Evolutionary conservation across 1,284 basidiomycete species (phyloP), one percentile per base, ranked within the genome.

Genomic region (Jaminaea rosea): DNA sequence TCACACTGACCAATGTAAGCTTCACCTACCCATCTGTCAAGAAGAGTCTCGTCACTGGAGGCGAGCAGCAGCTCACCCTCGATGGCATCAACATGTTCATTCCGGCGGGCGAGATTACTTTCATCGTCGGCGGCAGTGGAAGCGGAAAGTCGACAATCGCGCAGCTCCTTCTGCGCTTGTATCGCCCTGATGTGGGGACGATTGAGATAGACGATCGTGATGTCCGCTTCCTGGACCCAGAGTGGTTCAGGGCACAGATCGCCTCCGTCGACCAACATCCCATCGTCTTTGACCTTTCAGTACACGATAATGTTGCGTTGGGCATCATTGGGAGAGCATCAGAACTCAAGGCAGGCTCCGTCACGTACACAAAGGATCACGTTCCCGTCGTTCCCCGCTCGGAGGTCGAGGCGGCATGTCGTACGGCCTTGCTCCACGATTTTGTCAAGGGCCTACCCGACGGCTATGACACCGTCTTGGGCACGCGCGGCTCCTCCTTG

Each of bases 141-240:
- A 87, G 84, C 1, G 91, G 92, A 34, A 97, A 98, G 77, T 87
- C 84, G n/a, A 96, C 90, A 0, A 80, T 96, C 55, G 87, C 87
- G 0, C 82, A 85, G 52, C 80, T 94, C 1, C 79, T 97, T 0
- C 79, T 91, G 21, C 80, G 86, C 8, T 78, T 93, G 73, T 97
- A 96, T 77, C 59, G 64, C 32, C 64, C 73, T 10, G 54, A 67
- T 10, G 13, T 46, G 3, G 78, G 78, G 0, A 60, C 70, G 4
- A 81, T 97, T 47, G 79, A 82, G 32, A 77, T 96, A 29, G 93
- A 97, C 74, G 85, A 92, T 60, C 85, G 88, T 63, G 83, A 85
- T 42, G 75, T 91, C 26, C 75, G 78, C 17, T 59, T 52, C 24
- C 79, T 96, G 52, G 88, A 94, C 69, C 77, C 80, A n/a, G 66